Evolutionary conservation across 106 monocot genomes (phyloP).

Genomic region (Acorus gramineus): DNA sequence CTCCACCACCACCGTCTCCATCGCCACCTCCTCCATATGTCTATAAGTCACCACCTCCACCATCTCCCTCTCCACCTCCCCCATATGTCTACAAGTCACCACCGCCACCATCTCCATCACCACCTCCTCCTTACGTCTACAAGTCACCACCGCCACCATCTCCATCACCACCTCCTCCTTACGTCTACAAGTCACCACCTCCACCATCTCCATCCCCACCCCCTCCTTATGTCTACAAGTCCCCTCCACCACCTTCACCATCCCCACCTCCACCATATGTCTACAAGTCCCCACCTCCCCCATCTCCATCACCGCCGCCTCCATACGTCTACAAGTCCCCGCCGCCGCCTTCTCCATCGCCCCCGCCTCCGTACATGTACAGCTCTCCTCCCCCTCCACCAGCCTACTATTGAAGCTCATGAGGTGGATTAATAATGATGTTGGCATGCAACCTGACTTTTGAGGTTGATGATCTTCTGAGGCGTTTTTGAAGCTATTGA

Average conservation of each 20-base stretch:
- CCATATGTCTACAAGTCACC: neutral
- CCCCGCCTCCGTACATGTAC: neutral
- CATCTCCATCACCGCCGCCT: slow-evolving; percentile 3
- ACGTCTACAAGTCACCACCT: neutral
- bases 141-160: neutral
- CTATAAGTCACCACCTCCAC: too few species aligned
- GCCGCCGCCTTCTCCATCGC: neutral
- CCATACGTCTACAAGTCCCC: slow-evolving; percentile 3
- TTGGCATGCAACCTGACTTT: too few species aligned
- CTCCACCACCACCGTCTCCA: neutral
- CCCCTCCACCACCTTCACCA: neutral
- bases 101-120: neutral
- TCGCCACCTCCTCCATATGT: neutral
- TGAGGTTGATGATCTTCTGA: too few species aligned
- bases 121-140: neutral
- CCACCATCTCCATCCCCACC: neutral
- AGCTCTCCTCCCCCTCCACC: too few species aligned
- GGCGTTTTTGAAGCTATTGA: too few species aligned
- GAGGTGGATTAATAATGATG: too few species aligned
- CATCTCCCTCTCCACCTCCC: neutral
- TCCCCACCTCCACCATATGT: neutral
- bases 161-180: neutral
- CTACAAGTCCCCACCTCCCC: neutral
- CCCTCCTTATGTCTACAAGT: neutral
- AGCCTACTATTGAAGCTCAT: too few species aligned